Conservation (phyloP, 176 grass and related monocot genomes). For the Cenchrus americanus region DNA sequence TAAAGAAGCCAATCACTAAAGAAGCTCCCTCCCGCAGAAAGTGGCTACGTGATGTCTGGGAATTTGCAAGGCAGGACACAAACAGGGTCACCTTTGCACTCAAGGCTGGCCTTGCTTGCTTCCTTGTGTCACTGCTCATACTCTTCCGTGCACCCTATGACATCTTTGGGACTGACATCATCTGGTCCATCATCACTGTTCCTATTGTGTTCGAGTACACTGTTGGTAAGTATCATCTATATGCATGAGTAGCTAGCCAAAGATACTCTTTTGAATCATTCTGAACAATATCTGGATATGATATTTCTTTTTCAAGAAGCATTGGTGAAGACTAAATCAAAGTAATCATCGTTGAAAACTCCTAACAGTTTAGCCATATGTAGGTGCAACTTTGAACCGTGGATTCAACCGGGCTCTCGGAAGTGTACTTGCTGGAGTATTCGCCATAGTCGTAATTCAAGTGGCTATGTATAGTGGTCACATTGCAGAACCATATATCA, state of each 20-base stretch:
- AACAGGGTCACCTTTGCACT: constrained; percentile 75
- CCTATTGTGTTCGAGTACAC: constrained; percentile 93
- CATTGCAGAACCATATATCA: constrained; percentile 83
- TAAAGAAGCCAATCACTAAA: constrained; percentile 42
- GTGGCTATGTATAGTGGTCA: constrained; percentile 69
- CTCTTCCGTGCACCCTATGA: constrained; percentile 68
- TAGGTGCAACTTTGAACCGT: constrained; percentile 80
- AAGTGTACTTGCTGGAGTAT: constrained; percentile 79
- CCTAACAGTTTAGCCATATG: constrained; percentile 21
- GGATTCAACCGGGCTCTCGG: constrained; percentile 84
- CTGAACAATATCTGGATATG: background rate
- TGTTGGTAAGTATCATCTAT: constrained; percentile 64
- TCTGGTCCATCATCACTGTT: constrained; percentile 91
- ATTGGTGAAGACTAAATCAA: background rate
- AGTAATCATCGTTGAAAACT: background rate
- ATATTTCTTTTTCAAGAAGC: constrained; percentile 1
- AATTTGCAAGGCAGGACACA: constrained; percentile 69
- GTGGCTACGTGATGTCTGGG: constrained; percentile 72
- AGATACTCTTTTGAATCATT: too few relatives aligned
- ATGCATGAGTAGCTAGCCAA: background rate
- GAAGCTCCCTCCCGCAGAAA: constrained; percentile 49
- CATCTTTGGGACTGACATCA: constrained; percentile 74
- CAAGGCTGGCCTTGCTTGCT: constrained; percentile 80
- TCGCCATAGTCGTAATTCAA: constrained; percentile 78
- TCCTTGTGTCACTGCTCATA: constrained; percentile 87